A percentile compares a stretch with the other conserved stretches of the same genome.
phyloP scores from a whole-genome alignment of 2,329 filamentous ascomycete genomes.

The Lachnellula hyalina region DNA sequence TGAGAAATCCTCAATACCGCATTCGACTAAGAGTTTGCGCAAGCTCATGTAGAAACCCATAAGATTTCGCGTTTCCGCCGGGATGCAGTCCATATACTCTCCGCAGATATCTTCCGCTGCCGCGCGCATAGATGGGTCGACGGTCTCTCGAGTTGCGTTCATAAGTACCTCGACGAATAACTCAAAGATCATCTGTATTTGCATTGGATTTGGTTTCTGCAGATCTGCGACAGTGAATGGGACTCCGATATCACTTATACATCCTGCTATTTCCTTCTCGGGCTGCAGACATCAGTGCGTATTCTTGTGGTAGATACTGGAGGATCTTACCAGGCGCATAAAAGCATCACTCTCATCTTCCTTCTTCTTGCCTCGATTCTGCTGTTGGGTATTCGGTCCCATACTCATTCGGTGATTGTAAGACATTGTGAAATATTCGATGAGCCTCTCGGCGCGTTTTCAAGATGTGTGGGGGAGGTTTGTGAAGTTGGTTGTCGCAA shows the following conservation, averaged over 20 bases:
- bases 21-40: slow-evolving; percentile 74
- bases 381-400: slow-evolving; percentile 42
- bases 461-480: slow-evolving; percentile 1
- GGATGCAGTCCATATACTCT: slow-evolving; percentile 77
- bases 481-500: slow-evolving; percentile 4
- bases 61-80: slow-evolving; percentile 82
- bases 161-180: slow-evolving; percentile 93
- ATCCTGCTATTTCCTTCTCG: slow-evolving; percentile 83
- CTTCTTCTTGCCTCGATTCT: slow-evolving; percentile 45
- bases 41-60: slow-evolving; percentile 93
- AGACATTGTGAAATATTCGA: slow-evolving; percentile 34
- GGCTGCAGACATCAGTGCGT: slow-evolving; percentile 31
- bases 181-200: slow-evolving; percentile 97
- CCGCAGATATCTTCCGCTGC: slow-evolving; percentile 83
- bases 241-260: slow-evolving; percentile 95
- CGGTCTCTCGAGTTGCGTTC: slow-evolving; percentile 86
- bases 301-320: background rate
- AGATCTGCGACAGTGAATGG: slow-evolving; percentile 81
- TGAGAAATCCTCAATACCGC: slow-evolving; percentile 87
- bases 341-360: slow-evolving; percentile 52
- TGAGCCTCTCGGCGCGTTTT: background rate
- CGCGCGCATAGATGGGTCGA: slow-evolving; percentile 91
- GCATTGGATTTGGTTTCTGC: slow-evolving; percentile 86
- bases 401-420: slow-evolving; percentile 49
- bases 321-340: slow-evolving; percentile 47